These are phyloP conservation scores for Pleurozium schreberi DNA, from an alignment of 225 moss, liverwort and hornwort species.

Conservation along the genomic window DNA sequence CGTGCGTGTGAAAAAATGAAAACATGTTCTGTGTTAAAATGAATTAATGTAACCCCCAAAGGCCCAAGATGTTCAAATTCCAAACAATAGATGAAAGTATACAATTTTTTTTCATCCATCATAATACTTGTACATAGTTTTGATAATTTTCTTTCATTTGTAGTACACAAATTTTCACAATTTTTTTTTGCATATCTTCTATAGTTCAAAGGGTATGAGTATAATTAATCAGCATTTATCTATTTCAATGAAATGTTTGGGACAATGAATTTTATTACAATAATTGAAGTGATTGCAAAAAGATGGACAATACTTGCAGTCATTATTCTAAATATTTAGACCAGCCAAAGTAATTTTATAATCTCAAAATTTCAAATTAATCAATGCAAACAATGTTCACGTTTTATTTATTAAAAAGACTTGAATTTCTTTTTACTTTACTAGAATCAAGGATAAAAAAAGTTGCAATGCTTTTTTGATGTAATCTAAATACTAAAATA, in stretches of 20 bases:
- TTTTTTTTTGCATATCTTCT: background rate
- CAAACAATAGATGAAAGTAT: background rate
- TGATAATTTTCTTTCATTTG: background rate
- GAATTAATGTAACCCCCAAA: background rate
- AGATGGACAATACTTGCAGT: background rate
- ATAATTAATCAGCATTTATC: background rate
- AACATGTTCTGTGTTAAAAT: fast-evolving
- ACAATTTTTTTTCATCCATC: background rate
- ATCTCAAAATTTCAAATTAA: background rate
- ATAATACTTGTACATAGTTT: background rate
- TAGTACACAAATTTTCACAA: background rate
- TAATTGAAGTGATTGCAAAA: background rate
- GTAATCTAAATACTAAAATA: background rate
- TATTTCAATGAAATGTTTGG: no score
- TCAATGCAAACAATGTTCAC: background rate
- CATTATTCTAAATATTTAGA: background rate
- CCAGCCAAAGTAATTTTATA: background rate
- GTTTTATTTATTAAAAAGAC: background rate
- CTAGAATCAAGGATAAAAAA: background rate
- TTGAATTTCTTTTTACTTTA: background rate
- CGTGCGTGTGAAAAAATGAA: background rate
- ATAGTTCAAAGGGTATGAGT: no score
- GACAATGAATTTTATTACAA: background rate
- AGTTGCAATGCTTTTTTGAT: background rate
- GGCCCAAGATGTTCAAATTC: background rate